A percentile compares a stretch with the other conserved stretches of the same genome.
Conservation (phyloP, 2,329 filamentous ascomycete genomes). For the Colletotrichum liaoningense region DNA sequence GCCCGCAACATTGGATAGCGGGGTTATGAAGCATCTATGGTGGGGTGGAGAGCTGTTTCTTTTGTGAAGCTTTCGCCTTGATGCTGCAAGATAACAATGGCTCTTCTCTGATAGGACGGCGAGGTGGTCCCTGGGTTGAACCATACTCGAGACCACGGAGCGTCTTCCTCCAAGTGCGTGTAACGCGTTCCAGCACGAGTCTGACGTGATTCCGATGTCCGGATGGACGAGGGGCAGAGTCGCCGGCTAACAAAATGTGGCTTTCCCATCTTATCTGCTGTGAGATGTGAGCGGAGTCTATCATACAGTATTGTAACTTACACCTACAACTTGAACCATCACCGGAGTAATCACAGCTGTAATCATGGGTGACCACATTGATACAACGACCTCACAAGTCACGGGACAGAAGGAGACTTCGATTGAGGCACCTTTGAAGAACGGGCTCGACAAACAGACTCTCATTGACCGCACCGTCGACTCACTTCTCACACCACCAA, state of each 20-base stretch:
- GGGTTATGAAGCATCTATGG: neutral
- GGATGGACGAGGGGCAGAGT: neutral
- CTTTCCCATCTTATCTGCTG: neutral
- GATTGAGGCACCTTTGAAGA: neutral
- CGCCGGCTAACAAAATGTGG: conserved; percentile 6
- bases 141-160: neutral
- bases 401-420: neutral
- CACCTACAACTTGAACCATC: neutral
- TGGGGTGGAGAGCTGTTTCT: conserved; percentile 3
- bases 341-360: neutral
- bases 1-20: neutral
- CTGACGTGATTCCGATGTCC: conserved; percentile 33
- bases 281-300: neutral
- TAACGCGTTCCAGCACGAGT: conserved; percentile 28
- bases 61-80: conserved; percentile 3
- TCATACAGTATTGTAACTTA: neutral
- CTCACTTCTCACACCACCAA: conserved; percentile 23
- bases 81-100: conserved; percentile 25
- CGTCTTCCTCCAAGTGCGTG: conserved; percentile 9
- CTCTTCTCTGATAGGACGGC: conserved; percentile 26
- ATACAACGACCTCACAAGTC: neutral
- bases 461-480: conserved; percentile 20
- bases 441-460: neutral
- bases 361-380: conserved; percentile 29
- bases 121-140: neutral